Base-by-base conservation (phyloP, 306 rosid genomes). In the Erythrophleum fordii region DNA sequence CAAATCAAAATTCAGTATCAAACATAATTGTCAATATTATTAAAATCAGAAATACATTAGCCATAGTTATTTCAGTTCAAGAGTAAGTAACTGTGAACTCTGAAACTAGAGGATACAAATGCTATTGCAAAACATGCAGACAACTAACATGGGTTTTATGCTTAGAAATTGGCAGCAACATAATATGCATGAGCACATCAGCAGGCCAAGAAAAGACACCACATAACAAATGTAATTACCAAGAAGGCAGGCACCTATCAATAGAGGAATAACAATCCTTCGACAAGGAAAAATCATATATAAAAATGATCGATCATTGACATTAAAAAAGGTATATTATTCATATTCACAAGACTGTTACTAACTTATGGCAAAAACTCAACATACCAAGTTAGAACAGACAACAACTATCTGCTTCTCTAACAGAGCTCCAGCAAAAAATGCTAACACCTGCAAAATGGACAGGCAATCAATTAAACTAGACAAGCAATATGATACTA, bases 331-430 rank as follows among this genome's bases (percentile, higher is more conserved):
- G 25, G 51, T 25, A 66, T 26, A 72, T 17, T 23, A 64, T 70
- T 83, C 48, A 29, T 73, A 76, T 69, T 68, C 70, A 86, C 16
- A 60, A 72, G 55, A 74, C 49, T 51, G 64, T 69, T 72, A 37
- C 35, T 80, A 76, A 73, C 79, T 53, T 31, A 61, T 82, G 74
- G 61, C 45, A 20, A 37, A 66, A 39, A 56, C 14, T 74, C 45
- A 8, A 75, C 90, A 20, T 86, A 95, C 99, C 99, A 95, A 88
- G 85, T 93, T 93, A 79, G 99, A 90, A 87, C 99, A 91, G 73
- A 89, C 86, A 59, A 96, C 84, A 68, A 88, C 94, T 75, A 89
- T 96, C 73, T 93, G 97, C 90, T 93, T 96, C 90, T 96, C 99
- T 78, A 96, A 85, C 78, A 96, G 86, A 49, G 95, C 98, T 85